Base-by-base conservation (phyloP, 2,329 filamentous ascomycete genomes). In the Tympanopsis confertula region DNA sequence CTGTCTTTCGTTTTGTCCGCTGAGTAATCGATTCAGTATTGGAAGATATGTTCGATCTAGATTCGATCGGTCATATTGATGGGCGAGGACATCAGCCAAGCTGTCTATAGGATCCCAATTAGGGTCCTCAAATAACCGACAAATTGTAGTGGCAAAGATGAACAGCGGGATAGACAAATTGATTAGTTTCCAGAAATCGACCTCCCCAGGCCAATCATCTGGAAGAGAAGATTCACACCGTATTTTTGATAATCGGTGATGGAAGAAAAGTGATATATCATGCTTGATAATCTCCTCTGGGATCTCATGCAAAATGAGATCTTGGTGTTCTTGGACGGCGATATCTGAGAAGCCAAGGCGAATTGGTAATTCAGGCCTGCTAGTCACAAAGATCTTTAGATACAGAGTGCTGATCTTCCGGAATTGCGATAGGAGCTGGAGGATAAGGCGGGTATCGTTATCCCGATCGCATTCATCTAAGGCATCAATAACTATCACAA, bases 381-480 rank as follows among this genome's bases (percentile, higher is more conserved):
- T 50, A 5, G 48, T 50, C 5, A 51, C 26, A 22, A 50, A 42
- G 20, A 51, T 29, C 14, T 42, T 42, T 12, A 50, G 19, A 13
- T 38, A 36, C 14, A 45, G n/a, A 5, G 37, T 28, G 13, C n/a
- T 43, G 14, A 45, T 20, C 2, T 10, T 19, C 19, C 38, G 33
- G 3, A 45, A 7, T 29, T 40, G 38, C 7, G 42, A 38, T n/a
- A 51, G 40, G 10, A 47, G 37, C 3, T 20, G 26, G 14, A 51
- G 17, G 12, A 47, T 42, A 5, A 24, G 37, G 22, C 20, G 39
- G 13, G 47, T 41, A 33, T 45, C 35, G 5, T 42, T 37, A 10
- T 46, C 42, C 24, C 40, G 19, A 7, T 53, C 49, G 38, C 54
- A 57, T 38, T 57, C 52, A 38, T 56, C 52, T 5, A 57, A 47